Base-by-base conservation (phyloP, 106 monocot species). In the Vanilla planifolia region DNA sequence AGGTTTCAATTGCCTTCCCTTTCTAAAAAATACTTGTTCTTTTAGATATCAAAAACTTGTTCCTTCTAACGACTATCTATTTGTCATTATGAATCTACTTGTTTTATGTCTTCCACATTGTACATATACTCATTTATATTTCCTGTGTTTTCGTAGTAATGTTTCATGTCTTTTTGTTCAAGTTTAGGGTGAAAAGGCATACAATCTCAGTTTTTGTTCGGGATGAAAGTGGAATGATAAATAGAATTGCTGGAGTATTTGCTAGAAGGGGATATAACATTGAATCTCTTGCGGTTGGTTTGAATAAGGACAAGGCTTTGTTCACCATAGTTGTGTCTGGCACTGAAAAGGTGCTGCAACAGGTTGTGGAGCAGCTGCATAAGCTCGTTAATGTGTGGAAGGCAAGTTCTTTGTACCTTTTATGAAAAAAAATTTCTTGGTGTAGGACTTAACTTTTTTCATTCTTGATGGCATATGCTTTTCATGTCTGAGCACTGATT, bases 181-280 rank as follows among this genome's bases (percentile, higher is more conserved):
- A 65, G 19, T 79, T 36, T 42, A 95, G 89, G 70, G 66, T 74
- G 43, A 86, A 60, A 59, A 72, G 80, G 3, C 94, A 94, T 64
- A 89, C 89, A 5, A 77, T 94, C 61, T 94, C 89, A 22, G 94
- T 94, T 13, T 89, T 86, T 70, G 94, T 94, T 56, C 89, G 89
- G 14, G 89, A 89, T 78, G 89, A 94, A 61, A 89, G 89, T 69
- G 89, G 89, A 22, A 85, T 94, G 78, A 89, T 94, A 43, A 89
- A 89, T 65, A 71, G 89, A 30, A 94, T 94, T 55, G 94, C 86
- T 60, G 89, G 94, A 5, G 89, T 89, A 1, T 94, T 94, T 75
- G 82, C 89, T 22, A 85, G 93, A 55, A 77, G 93, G 42, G 93
- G 93, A 64, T 94, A 89, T 67, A 89, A 94, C 59, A 94, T 94